phyloP scores from a whole-genome alignment of 495 filamentous ascomycete species.

The Choiromyces venosus region DNA sequence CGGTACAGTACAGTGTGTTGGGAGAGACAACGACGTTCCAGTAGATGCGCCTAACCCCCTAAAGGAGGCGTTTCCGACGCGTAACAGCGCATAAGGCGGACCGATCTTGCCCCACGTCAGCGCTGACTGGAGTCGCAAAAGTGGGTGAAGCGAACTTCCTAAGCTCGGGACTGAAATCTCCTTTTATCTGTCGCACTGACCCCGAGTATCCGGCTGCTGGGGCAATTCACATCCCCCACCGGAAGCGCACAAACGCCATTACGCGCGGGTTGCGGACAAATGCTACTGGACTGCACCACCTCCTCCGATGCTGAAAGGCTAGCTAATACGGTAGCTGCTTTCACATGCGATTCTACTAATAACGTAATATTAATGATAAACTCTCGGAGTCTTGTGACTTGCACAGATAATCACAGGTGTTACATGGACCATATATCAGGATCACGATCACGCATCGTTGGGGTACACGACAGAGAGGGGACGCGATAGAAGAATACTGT shows the following conservation, averaged over 20 bases:
- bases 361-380: too few species aligned
- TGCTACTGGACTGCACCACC: not conserved
- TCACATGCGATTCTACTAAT: too few species aligned
- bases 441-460: not conserved
- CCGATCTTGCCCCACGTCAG: not conserved
- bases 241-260: not conserved
- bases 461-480: not conserved
- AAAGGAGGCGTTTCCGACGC: not conserved
- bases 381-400: not conserved
- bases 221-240: not conserved
- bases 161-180: not conserved
- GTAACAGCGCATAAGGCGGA: not conserved
- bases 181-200: not conserved
- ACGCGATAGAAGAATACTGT: not conserved
- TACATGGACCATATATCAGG: not conserved
- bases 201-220: not conserved
- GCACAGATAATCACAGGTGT: not conserved
- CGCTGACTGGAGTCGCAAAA: not conserved
- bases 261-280: not conserved
- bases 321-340: too few species aligned
- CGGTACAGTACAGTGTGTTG: not conserved
- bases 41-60: not conserved
- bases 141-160: not conserved
- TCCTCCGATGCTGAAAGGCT: too few species aligned
- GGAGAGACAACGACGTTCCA: not conserved